Evolutionary conservation across 331 rosid genomes (phyloP).

Genomic region (Erythrophleum ivorense): DNA sequence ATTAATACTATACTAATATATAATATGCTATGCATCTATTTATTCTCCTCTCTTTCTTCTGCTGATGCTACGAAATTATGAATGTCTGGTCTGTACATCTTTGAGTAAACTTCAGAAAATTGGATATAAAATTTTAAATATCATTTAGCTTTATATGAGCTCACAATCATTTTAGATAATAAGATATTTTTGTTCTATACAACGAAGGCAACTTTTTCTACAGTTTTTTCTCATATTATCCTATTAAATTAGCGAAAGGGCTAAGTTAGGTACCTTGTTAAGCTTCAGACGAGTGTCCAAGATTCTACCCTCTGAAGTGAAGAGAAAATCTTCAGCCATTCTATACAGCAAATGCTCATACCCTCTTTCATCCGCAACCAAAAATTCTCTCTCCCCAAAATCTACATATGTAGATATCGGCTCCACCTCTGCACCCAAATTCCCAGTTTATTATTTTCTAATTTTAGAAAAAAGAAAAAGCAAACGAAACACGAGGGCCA

Average conservation of each 20-base stretch:
- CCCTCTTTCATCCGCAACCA: slow-evolving; percentile 96
- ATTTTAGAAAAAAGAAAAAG: neutral
- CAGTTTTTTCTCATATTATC: neutral
- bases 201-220: neutral
- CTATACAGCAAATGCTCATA: slow-evolving; percentile 76
- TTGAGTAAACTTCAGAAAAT: neutral
- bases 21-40: neutral
- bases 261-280: slow-evolving; percentile 69
- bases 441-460: neutral
- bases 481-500: neutral
- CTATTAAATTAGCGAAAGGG: neutral
- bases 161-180: neutral
- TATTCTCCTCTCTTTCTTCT: neutral
- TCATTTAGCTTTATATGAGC: neutral
- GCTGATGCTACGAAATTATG: too few relatives aligned
- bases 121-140: neutral
- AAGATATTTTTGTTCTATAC: neutral
- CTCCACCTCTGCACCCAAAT: slow-evolving; percentile 76
- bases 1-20: neutral
- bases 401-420: slow-evolving; percentile 87
- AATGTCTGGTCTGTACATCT: neutral
- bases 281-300: slow-evolving; percentile 86
- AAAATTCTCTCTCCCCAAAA: slow-evolving; percentile 83
- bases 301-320: slow-evolving; percentile 80
- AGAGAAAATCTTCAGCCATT: slow-evolving; percentile 82